Evolutionary conservation across 805 yeast species (phyloP), one percentile per base, ranked within the genome.

Genomic region (Spathaspora passalidarum): DNA sequence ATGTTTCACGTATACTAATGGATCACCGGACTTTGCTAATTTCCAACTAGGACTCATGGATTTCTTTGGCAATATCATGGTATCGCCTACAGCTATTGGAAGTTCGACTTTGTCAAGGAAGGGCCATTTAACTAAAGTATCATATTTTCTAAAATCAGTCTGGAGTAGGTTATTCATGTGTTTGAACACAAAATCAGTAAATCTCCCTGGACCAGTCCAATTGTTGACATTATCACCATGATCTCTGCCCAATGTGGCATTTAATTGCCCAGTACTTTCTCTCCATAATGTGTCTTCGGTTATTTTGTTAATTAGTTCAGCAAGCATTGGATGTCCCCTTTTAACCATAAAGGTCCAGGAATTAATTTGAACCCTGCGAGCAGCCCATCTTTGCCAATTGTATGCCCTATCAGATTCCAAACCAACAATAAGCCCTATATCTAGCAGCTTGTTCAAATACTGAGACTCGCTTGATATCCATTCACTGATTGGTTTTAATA

Each of bases 321-420:
- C 75, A 43, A 92, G 70, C 62, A 88, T 75, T 1, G 99, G 99
- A 61, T 94, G 98, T 0, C 98, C 98, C 17, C 77, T 79, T 57
- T 90, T 91, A n/a, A 89, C 79, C 65, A 87, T 92, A 41, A 92
- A 82, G 0, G 97, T 89, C 99, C 99, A 92, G 66, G 94, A 98
- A 67, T 92, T 98, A 38, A 92, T 81, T 50, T 98, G 75, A 43
- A 97, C 77, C 0, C 97, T n/a, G n/a, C n/a, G n/a, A n/a, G n/a
- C n/a, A n/a, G n/a, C n/a, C n/a, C n/a, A n/a, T n/a, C n/a, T n/a
- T n/a, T n/a, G n/a, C n/a, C n/a, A n/a, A n/a, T n/a, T n/a, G n/a
- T n/a, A n/a, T n/a, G n/a, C 95, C 0, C 98, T 97, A 56, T 92
- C 99, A 1, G 97, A 97, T 62, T 94, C 99, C 38, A 92, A 88